Base-by-base conservation (phyloP, 2,329 filamentous ascomycete species). In the Fusarium poae region DNA sequence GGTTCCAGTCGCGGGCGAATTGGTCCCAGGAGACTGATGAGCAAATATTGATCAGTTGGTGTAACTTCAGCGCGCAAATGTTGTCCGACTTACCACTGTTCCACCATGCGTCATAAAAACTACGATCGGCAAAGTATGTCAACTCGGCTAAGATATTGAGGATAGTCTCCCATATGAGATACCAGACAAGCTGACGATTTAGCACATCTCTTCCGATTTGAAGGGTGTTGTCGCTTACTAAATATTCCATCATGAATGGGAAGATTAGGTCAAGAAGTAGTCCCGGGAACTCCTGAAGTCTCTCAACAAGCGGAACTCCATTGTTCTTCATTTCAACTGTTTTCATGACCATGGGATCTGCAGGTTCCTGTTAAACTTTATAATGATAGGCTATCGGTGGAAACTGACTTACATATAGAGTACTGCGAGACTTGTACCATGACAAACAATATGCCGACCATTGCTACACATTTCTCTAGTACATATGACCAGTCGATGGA, bases 361-460 rank as follows among this genome's bases (percentile, higher is more conserved):
- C 8, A 42, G n/a, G 15, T 2, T 27, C 35, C 21, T 13, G 32
- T 74, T 52, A 73, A 65, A 18, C 21, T 4, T 40, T 3, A 9
- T n/a, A 18, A 6, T 15, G 5, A 12, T 13, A 8, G 48, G 4
- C 12, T 35, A 4, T 8, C 4, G 10, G 27, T 18, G 15, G 6
- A 27, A 30, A 8, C 9, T 12, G 16, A 62, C 78, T 63, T 54
- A 81, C 80, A 94, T 69, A 94, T 93, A 73, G 88, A 92, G 23
- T 89, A 86, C 79, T 94, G 91, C 0, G 89, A 91, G 52, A 94
- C 84, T 75, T 93, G 88, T 65, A 93, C 90, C 92, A 94, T 94
- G 65, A 93, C 88, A 73, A 90, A 89, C 39, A 94, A 87, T 57
- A 92, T 83, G 9, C 92, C 92, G 61, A 94, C 86, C 18, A 89